Percentiles rank a stretch among this genome's conserved stretches.
phyloP scores from a whole-genome alignment of 179 eudicot species.

The Patellifolia procumbens region DNA sequence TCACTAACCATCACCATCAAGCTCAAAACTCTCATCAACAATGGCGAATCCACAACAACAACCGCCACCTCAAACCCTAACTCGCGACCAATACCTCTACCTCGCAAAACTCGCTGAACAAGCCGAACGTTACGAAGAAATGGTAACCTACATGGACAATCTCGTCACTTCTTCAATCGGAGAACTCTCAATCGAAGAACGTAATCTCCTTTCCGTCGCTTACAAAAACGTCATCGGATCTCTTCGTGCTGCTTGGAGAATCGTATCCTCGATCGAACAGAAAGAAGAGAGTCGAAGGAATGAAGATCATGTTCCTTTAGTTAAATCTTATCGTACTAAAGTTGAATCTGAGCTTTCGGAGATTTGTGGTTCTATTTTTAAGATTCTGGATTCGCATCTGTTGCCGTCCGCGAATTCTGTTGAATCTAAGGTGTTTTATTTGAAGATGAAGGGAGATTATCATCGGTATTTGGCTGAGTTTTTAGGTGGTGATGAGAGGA shows the following conservation, averaged over 20 bases:
- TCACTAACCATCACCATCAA: not conserved
- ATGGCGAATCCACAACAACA: not conserved
- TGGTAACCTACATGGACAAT: constrained; percentile 27
- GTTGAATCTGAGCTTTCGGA: constrained; percentile 24
- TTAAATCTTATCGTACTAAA: constrained; percentile 22
- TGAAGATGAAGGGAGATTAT: constrained; percentile 41
- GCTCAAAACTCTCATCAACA: not conserved
- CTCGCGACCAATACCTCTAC: constrained; percentile 25
- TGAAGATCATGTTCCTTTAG: constrained; percentile 13
- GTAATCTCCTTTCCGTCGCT: constrained; percentile 29
- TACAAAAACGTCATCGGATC: constrained; percentile 33
- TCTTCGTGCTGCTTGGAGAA: constrained; percentile 27
- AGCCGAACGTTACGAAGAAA: constrained; percentile 33
- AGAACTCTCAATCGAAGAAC: constrained; percentile 26
- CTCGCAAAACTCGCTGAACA: constrained; percentile 34
- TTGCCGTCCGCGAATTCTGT: constrained; percentile 24
- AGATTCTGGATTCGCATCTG: constrained; percentile 28
- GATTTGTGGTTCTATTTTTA: constrained; percentile 23
- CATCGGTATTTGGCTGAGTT: constrained; percentile 35
- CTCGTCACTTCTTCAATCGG: constrained; percentile 7
- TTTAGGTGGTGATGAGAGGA: constrained; percentile 18
- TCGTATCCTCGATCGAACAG: constrained; percentile 21
- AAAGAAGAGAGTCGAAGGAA: constrained; percentile 28
- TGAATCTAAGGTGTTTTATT: constrained; percentile 26
- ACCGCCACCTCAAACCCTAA: not conserved